Evolutionary conservation across 192 early-diverging fungal species (phyloP).

Genomic region (Phycomyces nitens): DNA sequence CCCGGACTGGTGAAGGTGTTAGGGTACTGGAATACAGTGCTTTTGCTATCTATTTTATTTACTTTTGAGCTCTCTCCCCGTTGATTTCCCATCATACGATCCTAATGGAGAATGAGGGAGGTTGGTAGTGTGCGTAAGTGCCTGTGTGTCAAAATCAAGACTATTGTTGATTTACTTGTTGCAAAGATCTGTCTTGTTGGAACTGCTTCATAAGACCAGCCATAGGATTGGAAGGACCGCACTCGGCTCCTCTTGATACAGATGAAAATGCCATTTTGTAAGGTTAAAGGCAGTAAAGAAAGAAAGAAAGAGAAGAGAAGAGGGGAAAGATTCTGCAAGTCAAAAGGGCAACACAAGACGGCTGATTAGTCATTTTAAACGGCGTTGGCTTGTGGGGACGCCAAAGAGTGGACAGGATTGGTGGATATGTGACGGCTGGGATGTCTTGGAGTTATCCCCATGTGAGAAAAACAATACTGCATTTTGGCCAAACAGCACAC

Average conservation of each 20-base stretch:
- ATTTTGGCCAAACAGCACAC: no score
- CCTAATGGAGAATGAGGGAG: slow-evolving; percentile 10
- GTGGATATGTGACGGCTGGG: no score
- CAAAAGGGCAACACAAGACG: not conserved
- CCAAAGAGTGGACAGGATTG: no score
- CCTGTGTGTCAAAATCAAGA: not conserved
- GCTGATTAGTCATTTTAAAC: not conserved
- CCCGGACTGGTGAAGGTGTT: not conserved
- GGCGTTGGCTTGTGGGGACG: not conserved
- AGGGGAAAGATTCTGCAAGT: not conserved
- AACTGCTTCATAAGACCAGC: slow-evolving; percentile 77
- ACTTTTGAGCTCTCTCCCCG: slow-evolving; percentile 29
- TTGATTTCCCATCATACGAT: slow-evolving; percentile 24
- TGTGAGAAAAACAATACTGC: no score
- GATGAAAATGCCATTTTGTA: not conserved
- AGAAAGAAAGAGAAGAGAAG: not conserved
- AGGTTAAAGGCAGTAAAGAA: no score
- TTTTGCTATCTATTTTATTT: slow-evolving; percentile 1
- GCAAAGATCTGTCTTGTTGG: slow-evolving; percentile 69
- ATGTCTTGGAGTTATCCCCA: no score
- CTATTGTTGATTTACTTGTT: slow-evolving; percentile 58
- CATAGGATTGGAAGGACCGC: slow-evolving; percentile 77
- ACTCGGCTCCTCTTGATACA: slow-evolving; percentile 55
- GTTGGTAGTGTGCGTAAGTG: no score
- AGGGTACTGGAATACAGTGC: not conserved